phyloP scores from a whole-genome alignment of 192 early-diverging fungal species.

The Coemansia interrupta region DNA sequence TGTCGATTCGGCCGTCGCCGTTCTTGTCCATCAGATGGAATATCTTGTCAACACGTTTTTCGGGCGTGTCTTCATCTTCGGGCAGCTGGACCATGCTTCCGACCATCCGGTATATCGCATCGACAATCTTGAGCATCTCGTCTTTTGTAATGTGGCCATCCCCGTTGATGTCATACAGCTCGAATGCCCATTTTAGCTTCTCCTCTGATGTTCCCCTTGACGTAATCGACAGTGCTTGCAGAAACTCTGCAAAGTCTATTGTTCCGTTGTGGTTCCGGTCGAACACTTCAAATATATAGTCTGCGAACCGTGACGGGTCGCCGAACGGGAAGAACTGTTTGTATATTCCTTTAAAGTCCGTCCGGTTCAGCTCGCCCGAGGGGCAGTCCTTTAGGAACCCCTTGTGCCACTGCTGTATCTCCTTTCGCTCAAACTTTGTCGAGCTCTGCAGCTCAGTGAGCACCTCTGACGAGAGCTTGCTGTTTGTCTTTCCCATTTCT shows the following conservation, averaged over 20 bases:
- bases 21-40: constrained; percentile 88
- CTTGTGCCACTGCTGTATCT: constrained; percentile 95
- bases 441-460: constrained; percentile 73
- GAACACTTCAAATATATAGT: constrained; percentile 89
- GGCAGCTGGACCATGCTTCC: constrained; percentile 87
- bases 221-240: constrained; percentile 79
- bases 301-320: constrained; percentile 83
- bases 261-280: constrained; percentile 85
- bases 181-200: constrained; percentile 83
- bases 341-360: constrained; percentile 89
- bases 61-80: constrained; percentile 86
- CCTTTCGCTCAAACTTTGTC: constrained; percentile 89
- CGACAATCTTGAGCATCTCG: constrained; percentile 90
- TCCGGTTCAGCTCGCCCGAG: constrained; percentile 73
- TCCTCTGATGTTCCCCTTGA: constrained; percentile 79
- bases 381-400: constrained; percentile 94
- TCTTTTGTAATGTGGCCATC: constrained; percentile 82
- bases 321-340: constrained; percentile 98
- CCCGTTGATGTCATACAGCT: constrained; percentile 87
- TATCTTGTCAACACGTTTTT: constrained; percentile 88
- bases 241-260: constrained; percentile 91
- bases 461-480: constrained; percentile 76
- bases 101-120: constrained; percentile 93
- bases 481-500: constrained; percentile 81
- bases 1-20: constrained; percentile 73